These are phyloP conservation scores for Exidia glandulosa DNA, from an alignment of 768 basidiomycete species.

Conservation along the genomic window DNA sequence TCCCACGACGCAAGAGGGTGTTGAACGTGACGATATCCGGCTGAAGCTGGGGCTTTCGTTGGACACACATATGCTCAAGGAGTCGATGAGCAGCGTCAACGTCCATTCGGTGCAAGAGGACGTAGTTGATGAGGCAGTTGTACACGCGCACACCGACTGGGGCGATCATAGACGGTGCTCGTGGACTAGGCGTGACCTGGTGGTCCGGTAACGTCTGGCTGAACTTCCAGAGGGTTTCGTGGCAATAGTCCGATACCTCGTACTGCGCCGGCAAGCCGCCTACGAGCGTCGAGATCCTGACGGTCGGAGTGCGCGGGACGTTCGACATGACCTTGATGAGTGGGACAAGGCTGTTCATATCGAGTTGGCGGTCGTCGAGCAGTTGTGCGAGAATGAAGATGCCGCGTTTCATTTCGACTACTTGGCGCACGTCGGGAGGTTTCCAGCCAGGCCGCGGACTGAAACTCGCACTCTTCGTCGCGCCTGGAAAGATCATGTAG, in stretches of 20 bases:
- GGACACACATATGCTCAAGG: constrained; percentile 42
- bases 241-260: constrained; percentile 21
- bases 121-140: constrained; percentile 56
- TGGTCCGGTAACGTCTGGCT: neutral
- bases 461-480: neutral
- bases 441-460: neutral
- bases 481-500: neutral
- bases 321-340: constrained; percentile 6
- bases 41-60: constrained; percentile 30
- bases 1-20: constrained; percentile 44
- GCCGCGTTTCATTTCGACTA: neutral
- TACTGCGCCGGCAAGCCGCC: neutral
- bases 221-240: constrained; percentile 6
- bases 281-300: neutral
- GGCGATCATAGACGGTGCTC: neutral
- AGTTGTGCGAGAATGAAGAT: constrained; percentile 2
- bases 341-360: neutral
- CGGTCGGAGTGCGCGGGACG: neutral
- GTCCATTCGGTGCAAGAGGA: constrained; percentile 49
- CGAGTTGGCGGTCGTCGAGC: constrained; percentile 5
- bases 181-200: neutral
- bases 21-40: constrained; percentile 46
- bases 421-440: neutral
- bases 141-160: constrained; percentile 33
- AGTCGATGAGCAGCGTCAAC: constrained; percentile 35